Conservation (phyloP, 352 stramenopile species). For the Globisporangium heterothallicum region DNA sequence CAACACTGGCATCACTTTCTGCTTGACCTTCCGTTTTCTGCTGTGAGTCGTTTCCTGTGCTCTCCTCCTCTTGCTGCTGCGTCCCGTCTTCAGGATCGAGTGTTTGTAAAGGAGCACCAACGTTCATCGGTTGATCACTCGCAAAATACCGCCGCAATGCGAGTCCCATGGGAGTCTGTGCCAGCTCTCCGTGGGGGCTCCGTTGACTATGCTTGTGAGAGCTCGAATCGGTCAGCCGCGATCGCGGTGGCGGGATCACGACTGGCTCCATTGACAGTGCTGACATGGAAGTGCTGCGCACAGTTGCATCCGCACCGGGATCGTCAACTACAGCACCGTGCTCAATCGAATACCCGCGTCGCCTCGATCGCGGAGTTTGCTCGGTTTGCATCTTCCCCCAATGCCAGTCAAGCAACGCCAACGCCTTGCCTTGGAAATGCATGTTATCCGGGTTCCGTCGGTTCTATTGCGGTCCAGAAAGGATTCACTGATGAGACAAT, state of each 20-base stretch:
- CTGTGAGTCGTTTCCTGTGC: not conserved
- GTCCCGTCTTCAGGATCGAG: not conserved
- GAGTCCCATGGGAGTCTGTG: conserved; percentile 48
- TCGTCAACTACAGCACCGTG: conserved; percentile 1
- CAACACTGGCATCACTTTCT: no score
- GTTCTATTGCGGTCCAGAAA: no score
- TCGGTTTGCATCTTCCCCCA: conserved; percentile 56
- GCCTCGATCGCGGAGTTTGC: conserved; percentile 6
- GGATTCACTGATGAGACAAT: no score
- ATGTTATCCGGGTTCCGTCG: conserved; percentile 80
- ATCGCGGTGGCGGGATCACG: conserved; percentile 6
- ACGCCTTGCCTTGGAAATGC: conserved; percentile 83
- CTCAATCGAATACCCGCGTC: conserved; percentile 12
- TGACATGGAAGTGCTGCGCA: conserved; percentile 7
- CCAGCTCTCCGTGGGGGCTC: conserved; percentile 48
- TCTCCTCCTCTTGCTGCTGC: not conserved
- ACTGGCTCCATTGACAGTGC: conserved; percentile 13
- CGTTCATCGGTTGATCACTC: conserved; percentile 20
- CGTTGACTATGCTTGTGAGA: not conserved
- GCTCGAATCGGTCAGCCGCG: not conserved
- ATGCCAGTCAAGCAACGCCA: conserved; percentile 84
- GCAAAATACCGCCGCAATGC: conserved; percentile 50
- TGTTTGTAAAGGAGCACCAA: not conserved
- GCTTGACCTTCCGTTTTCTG: no score
- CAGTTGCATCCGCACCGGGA: not conserved